A percentile compares a stretch with the other conserved stretches of the same genome.
These are phyloP conservation scores for Penicillium sp. DNA, from an alignment of 2,329 filamentous ascomycete genomes.

Conservation along the genomic window DNA sequence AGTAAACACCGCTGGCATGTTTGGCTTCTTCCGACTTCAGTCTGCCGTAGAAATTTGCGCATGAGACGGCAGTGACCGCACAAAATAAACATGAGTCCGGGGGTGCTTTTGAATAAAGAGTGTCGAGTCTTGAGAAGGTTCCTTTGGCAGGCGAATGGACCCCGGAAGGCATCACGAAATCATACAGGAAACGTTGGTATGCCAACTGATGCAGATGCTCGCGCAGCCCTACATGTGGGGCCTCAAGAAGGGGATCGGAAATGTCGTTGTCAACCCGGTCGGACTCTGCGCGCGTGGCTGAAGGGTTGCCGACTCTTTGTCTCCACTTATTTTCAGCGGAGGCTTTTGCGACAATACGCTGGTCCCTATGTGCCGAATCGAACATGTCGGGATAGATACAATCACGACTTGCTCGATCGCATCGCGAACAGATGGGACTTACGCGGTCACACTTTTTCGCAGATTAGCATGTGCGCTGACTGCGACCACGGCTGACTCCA, in stretches of 20 bases:
- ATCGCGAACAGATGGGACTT: slow-evolving; percentile 8
- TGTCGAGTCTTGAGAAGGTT: not conserved
- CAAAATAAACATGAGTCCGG: slow-evolving; percentile 10
- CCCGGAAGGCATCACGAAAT: slow-evolving; percentile 12
- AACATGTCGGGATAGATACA: slow-evolving; percentile 11
- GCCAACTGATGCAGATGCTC: slow-evolving; percentile 6
- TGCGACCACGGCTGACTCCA: not conserved
- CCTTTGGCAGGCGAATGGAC: not conserved
- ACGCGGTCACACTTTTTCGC: slow-evolving; percentile 5
- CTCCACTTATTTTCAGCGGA: slow-evolving; percentile 13
- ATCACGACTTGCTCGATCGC: slow-evolving; percentile 1
- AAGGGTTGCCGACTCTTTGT: slow-evolving; percentile 6
- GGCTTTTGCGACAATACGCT: slow-evolving; percentile 7
- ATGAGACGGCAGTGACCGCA: slow-evolving; percentile 10
- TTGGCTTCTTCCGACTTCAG: slow-evolving; percentile 9
- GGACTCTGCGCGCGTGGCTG: not conserved
- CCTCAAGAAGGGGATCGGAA: not conserved
- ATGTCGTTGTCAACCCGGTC: not conserved
- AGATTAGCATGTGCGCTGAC: slow-evolving; percentile 1
- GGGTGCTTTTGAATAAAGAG: not conserved
- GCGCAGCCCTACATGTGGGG: not conserved
- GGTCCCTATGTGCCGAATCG: slow-evolving; percentile 13
- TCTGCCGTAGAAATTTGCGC: slow-evolving; percentile 12
- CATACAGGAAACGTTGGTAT: slow-evolving; percentile 13
- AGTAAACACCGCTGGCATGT: slow-evolving; percentile 5